phyloP scores from a whole-genome alignment of 2,329 filamentous ascomycete species.

The Talaromyces sp. region DNA sequence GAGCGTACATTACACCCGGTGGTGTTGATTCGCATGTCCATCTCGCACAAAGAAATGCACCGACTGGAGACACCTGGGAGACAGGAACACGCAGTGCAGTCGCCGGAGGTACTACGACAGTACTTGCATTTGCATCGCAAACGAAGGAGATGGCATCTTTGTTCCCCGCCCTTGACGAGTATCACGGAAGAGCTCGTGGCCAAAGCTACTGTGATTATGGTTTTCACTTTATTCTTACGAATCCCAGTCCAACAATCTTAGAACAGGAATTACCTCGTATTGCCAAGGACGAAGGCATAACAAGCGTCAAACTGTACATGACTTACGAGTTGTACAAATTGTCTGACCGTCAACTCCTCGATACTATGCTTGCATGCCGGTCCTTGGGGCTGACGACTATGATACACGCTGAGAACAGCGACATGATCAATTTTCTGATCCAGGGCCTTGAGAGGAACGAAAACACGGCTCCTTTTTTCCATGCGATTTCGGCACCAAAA shows the following conservation, averaged over 20 bases:
- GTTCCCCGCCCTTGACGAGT: neutral
- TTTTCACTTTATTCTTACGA: slow-evolving; percentile 45
- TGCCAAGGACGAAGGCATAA: slow-evolving; percentile 39
- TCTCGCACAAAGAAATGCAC: slow-evolving; percentile 36
- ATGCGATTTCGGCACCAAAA: slow-evolving; percentile 41
- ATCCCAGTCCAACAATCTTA: slow-evolving; percentile 30
- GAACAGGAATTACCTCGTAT: slow-evolving; percentile 38
- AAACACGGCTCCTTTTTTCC: slow-evolving; percentile 39
- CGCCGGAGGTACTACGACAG: slow-evolving; percentile 57
- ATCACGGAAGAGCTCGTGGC: slow-evolving; percentile 39
- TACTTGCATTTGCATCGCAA: neutral
- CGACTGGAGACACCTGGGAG: slow-evolving; percentile 46
- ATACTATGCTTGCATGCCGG: slow-evolving; percentile 41
- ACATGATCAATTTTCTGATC: slow-evolving; percentile 41
- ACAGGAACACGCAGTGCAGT: slow-evolving; percentile 54
- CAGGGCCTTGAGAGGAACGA: slow-evolving; percentile 36
- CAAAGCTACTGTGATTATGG: slow-evolving; percentile 57
- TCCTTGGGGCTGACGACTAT: slow-evolving; percentile 39
- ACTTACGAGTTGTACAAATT: slow-evolving; percentile 44
- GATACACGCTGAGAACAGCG: slow-evolving; percentile 43
- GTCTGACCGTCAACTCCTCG: slow-evolving; percentile 40
- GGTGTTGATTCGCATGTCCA: slow-evolving; percentile 49
- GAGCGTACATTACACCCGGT: slow-evolving; percentile 46
- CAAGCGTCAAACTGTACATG: slow-evolving; percentile 46
- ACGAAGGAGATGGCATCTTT: neutral